Percentiles rank a stretch among this genome's conserved stretches.
phyloP scores from a whole-genome alignment of 2,329 filamentous ascomycete genomes.

The Aspergillus spinulosporus region DNA sequence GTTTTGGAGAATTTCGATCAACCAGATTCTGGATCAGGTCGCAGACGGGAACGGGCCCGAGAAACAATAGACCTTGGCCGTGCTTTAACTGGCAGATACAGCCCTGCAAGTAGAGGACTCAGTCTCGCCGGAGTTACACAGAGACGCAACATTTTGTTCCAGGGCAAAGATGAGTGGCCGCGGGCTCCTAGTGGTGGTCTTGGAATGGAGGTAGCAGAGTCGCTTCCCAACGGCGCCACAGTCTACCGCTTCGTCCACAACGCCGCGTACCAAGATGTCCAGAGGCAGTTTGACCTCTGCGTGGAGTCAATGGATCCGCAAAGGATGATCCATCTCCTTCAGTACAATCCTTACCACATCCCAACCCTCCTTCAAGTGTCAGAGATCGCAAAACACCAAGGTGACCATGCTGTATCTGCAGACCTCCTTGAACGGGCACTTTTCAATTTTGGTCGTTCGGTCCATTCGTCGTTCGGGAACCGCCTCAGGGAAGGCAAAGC shows the following conservation, averaged over 20 bases:
- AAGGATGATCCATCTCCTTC: conserved; percentile 73
- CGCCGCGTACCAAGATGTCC: conserved; percentile 68
- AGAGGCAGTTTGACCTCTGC: conserved; percentile 72
- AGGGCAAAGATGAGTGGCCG: conserved; percentile 86
- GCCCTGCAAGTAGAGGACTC: conserved; percentile 57
- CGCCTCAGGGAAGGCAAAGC: conserved; percentile 76
- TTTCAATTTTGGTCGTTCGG: conserved; percentile 88
- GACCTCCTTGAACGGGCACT: conserved; percentile 88
- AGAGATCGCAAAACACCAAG: conserved; percentile 86
- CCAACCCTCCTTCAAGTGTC: conserved; percentile 92
- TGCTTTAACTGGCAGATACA: conserved; percentile 56
- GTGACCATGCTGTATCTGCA: conserved; percentile 80
- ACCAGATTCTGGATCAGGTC: conserved; percentile 43
- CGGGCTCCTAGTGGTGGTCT: conserved; percentile 75
- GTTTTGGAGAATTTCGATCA: conserved; percentile 61
- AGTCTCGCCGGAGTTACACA: conserved; percentile 70
- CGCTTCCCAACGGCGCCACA: conserved; percentile 57
- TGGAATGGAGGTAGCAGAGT: conserved; percentile 71
- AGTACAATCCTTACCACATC: conserved; percentile 81
- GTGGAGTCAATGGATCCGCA: conserved; percentile 86
- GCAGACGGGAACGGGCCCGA: conserved; percentile 57
- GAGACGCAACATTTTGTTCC: conserved; percentile 78
- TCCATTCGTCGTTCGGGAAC: conserved; percentile 76
- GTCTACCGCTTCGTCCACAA: conserved; percentile 81
- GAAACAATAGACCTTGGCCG: conserved; percentile 53